Conservation (phyloP, 2,329 filamentous ascomycete genomes). For the Fusarium newnesense region DNA sequence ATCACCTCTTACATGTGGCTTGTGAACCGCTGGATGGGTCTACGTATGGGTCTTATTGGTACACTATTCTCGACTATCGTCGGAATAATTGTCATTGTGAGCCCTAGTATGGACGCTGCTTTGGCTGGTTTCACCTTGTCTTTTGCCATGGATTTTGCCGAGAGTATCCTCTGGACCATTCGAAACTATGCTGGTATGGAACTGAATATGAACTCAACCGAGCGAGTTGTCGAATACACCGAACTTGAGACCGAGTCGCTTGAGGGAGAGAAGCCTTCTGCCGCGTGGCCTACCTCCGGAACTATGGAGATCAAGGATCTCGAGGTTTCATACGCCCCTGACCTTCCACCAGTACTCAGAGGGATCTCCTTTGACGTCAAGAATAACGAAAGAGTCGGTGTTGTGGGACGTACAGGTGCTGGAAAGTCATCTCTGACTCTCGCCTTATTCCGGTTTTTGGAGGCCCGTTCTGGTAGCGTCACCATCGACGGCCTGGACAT, state of each 20-base stretch:
- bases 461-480: slow-evolving; percentile 73
- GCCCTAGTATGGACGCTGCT: slow-evolving; percentile 71
- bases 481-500: slow-evolving; percentile 80
- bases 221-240: slow-evolving; percentile 80
- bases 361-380: slow-evolving; percentile 74
- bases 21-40: slow-evolving; percentile 81
- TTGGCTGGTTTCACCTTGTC: slow-evolving; percentile 80
- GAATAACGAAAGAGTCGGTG: slow-evolving; percentile 76
- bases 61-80: slow-evolving; percentile 75
- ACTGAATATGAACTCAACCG: slow-evolving; percentile 81
- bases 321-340: slow-evolving; percentile 76
- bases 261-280: slow-evolving; percentile 69
- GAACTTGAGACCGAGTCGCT: slow-evolving; percentile 74
- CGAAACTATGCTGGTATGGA: slow-evolving; percentile 77
- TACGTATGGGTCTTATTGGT: slow-evolving; percentile 76
- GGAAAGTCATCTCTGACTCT: slow-evolving; percentile 82
- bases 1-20: slow-evolving; percentile 76
- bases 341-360: slow-evolving; percentile 76
- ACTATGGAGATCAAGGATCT: slow-evolving; percentile 78
- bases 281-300: slow-evolving; percentile 80
- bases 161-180: slow-evolving; percentile 72
- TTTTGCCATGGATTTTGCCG: slow-evolving; percentile 77
- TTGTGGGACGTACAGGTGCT: slow-evolving; percentile 81
- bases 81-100: slow-evolving; percentile 70
- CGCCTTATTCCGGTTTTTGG: slow-evolving; percentile 81